Base-by-base conservation (phyloP, 805 yeast genomes). In the Sungouiella thailandica region DNA sequence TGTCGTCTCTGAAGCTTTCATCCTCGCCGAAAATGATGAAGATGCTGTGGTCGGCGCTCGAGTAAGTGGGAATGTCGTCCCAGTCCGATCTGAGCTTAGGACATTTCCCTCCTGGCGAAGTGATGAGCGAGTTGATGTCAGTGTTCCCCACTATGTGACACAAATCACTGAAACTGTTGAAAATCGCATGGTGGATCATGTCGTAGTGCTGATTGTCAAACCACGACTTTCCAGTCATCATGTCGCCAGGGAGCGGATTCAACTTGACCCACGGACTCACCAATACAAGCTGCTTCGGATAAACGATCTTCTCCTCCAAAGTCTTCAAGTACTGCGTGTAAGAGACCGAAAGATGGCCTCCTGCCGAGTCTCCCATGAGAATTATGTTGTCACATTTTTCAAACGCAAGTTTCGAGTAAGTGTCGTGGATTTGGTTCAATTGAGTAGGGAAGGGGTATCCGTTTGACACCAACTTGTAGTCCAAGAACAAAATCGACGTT, bases 281-380 rank as follows among this genome's bases (percentile, higher is more conserved):
- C 23, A 62, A 46, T 2, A 60, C 30, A 16, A 53, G 36, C 26
- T 52, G 49, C 11, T 39, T 43, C 1, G 67, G 69, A 43, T 41
- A 58, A 1, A 49, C 40, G 18, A 46, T 35, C 3, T 34, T 40
- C 20, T 37, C 34, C 2, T 23, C 24, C 26, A 36, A 26, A 5
- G 28, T 20, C 17, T 50, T 49, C 41, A 64, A 44, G 28, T 40
- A 52, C 33, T 62, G 60, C 11, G 62, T 42, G 36, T 53, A 57
- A 12, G 49, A 48, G 14, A 65, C 40, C 11, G 55, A 44, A 39
- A 66, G 52, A 40, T 65, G 55, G 1, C 66, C 70, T 17, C 72
- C 72, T 7, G 70, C 70, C 1, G 70, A 63, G 41, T 66, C 72
- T 3, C 72, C 71, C 43, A 66, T 40, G 4, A 65, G 44, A 9